Evolutionary conservation across 139 green algal genomes (phyloP).

Genomic region (Edaphochlamys debaryana): DNA sequence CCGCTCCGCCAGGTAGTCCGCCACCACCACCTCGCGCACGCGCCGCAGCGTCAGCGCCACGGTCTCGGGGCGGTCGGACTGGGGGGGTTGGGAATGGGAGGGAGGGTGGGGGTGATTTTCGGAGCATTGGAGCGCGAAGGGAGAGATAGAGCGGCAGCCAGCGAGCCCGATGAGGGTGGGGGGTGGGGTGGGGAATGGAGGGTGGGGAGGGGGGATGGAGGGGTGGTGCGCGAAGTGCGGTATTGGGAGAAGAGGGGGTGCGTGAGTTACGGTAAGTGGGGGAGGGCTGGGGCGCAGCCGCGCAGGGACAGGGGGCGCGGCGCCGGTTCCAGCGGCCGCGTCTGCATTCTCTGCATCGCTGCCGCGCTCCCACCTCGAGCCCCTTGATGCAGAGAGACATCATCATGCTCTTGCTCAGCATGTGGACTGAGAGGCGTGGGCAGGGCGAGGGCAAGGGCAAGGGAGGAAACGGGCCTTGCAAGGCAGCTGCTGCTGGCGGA

Average conservation of each 20-base stretch:
- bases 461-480: too few species aligned
- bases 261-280: too few species aligned
- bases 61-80: slow-evolving; percentile 30
- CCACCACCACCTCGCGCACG: background rate
- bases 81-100: background rate
- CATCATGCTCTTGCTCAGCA: slow-evolving; percentile 37
- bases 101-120: too few species aligned
- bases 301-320: too few species aligned
- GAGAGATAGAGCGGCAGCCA: background rate
- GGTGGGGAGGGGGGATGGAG: too few species aligned
- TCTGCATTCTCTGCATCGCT: too few species aligned
- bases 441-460: background rate
- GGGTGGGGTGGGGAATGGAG: background rate
- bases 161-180: too few species aligned
- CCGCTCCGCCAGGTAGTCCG: slow-evolving; percentile 6
- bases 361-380: slow-evolving; percentile 6
- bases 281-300: too few species aligned
- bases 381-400: slow-evolving; percentile 24
- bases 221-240: background rate
- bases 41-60: slow-evolving; percentile 20
- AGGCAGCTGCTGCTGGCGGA: too few species aligned
- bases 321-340: too few species aligned
- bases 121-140: too few species aligned
- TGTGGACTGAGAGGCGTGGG: slow-evolving; percentile 17
- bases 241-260: background rate